Conservation (phyloP, 805 yeast genomes). For the Nakazawaea wyomingensis region DNA sequence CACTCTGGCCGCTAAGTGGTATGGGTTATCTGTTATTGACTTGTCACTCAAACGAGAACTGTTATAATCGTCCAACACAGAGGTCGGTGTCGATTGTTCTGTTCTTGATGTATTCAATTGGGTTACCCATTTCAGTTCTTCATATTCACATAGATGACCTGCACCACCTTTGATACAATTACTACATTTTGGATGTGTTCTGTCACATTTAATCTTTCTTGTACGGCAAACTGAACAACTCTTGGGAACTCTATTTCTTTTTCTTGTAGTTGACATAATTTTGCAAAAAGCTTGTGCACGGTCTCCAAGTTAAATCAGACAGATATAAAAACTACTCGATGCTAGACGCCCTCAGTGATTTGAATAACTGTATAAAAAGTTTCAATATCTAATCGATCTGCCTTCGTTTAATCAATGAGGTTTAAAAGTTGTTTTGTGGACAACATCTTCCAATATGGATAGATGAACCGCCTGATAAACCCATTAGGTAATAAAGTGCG, state of each 20-base stretch:
- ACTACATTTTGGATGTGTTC: constrained; percentile 27
- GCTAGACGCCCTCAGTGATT: no score
- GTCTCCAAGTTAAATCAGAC: no score
- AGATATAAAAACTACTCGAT: background rate
- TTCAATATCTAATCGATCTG: no score
- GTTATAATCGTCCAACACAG: constrained; percentile 4
- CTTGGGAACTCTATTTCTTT: constrained; percentile 35
- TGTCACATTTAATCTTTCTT: constrained; percentile 40
- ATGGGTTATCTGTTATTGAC: constrained; percentile 4
- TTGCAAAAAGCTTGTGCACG: background rate
- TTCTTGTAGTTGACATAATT: background rate
- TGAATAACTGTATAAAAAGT: no score
- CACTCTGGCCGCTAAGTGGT: constrained; percentile 1
- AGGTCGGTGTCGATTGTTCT: background rate
- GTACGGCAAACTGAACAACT: constrained; percentile 43
- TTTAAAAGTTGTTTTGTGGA: no score
- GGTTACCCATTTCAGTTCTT: constrained; percentile 25
- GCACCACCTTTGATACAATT: constrained; percentile 25
- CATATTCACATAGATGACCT: constrained; percentile 24
- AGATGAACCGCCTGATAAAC: no score
- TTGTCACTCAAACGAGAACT: background rate
- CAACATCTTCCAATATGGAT: no score
- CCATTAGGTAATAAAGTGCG: no score
- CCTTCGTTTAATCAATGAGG: no score
- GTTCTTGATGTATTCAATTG: background rate